These are phyloP conservation scores for Aspergillus ochraceus DNA, from an alignment of 2,329 filamentous ascomycete genomes.

Conservation along the genomic window DNA sequence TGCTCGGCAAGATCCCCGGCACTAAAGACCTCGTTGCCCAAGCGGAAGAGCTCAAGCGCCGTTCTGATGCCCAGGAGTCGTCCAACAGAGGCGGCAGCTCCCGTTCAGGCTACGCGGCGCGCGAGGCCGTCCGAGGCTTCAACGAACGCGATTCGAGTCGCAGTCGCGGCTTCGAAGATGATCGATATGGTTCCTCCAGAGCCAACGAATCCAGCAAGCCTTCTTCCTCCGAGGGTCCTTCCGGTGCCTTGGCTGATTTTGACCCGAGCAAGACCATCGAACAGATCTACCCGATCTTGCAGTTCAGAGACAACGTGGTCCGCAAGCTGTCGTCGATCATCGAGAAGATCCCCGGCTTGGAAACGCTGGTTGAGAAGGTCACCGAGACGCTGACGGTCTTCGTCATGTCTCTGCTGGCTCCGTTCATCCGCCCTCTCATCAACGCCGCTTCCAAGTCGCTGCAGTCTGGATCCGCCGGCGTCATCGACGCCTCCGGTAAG, in stretches of 20 bases:
- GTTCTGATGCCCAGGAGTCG: conserved; percentile 64
- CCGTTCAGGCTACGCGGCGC: conserved; percentile 27
- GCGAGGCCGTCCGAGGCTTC: conserved; percentile 18
- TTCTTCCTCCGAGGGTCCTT: conserved; percentile 41
- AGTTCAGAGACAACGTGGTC: conserved; percentile 92
- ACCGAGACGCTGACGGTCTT: conserved; percentile 91
- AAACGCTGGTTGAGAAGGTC: conserved; percentile 88
- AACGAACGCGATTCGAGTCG: conserved; percentile 4
- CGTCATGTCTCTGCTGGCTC: conserved; percentile 83
- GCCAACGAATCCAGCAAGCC: conserved; percentile 41
- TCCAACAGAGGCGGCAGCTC: conserved; percentile 50
- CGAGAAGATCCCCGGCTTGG: conserved; percentile 87
- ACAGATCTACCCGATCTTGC: conserved; percentile 91
- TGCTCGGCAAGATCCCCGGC: conserved; percentile 75
- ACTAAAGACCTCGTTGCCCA: conserved; percentile 67
- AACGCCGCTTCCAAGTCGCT: conserved; percentile 78
- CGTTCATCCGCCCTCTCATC: conserved; percentile 90
- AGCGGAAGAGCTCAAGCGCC: conserved; percentile 62
- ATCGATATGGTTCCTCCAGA: conserved; percentile 37
- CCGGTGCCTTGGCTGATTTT: conserved; percentile 69
- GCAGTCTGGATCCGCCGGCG: conserved; percentile 78
- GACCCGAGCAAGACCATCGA: conserved; percentile 74
- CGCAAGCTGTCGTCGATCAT: conserved; percentile 81
- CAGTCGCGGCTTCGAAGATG: conserved; percentile 10
- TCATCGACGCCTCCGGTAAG: conserved; percentile 66